Evolutionary conservation across 2,329 filamentous ascomycete genomes (phyloP).

Genomic region (Fusarium sp.): DNA sequence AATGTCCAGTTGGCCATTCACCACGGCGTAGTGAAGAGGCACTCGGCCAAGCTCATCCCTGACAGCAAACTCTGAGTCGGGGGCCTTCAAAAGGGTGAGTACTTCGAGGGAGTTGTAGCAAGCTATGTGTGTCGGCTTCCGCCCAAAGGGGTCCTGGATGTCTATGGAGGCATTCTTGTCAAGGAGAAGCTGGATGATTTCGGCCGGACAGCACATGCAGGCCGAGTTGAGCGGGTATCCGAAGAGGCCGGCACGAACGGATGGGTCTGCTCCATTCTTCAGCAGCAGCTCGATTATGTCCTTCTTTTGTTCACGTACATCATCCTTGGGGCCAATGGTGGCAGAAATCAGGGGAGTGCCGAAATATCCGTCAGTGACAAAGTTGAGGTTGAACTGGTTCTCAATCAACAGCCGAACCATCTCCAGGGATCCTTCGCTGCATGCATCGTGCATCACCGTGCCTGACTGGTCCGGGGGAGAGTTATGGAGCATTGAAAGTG

Average conservation of each 20-base stretch:
- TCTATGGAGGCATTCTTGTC: background rate
- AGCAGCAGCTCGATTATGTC: background rate
- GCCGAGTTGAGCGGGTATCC: constrained; percentile 8
- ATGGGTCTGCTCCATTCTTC: background rate
- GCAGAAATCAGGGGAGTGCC: constrained; percentile 6
- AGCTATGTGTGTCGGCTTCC: constrained; percentile 6
- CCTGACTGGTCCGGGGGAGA: background rate
- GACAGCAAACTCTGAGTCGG: constrained; percentile 3
- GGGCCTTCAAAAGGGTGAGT: background rate
- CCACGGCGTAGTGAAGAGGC: constrained; percentile 10
- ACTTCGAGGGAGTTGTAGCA: constrained; percentile 14
- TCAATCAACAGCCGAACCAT: constrained; percentile 6
- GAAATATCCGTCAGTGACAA: background rate
- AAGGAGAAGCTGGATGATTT: background rate
- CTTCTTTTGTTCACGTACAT: background rate
- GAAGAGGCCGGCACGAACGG: background rate
- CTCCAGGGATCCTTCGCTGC: background rate
- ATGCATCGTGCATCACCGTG: constrained; percentile 2
- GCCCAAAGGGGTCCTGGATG: background rate
- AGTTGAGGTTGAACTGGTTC: background rate
- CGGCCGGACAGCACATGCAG: background rate
- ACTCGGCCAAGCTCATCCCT: constrained; percentile 6
- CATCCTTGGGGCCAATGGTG: background rate
- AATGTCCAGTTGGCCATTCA: background rate
- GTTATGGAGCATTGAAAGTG: background rate